phyloP scores from a whole-genome alignment of 371 early-diverging fungal species.

The Dichotomocladium elegans region DNA sequence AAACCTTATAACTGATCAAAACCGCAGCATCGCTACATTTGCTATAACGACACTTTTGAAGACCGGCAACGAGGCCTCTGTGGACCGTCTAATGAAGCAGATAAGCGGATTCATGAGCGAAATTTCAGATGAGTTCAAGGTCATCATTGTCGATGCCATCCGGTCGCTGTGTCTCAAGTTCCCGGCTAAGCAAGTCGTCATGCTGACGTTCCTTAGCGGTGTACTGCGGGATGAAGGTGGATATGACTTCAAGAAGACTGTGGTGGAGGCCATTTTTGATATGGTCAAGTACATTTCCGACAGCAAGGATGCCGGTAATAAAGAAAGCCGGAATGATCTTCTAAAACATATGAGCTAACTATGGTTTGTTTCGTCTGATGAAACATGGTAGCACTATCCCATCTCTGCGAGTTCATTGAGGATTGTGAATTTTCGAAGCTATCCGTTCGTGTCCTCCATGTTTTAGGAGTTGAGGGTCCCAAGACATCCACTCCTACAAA shows the following conservation, averaged over 20 bases:
- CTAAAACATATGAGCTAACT: neutral
- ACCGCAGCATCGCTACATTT: conserved; percentile 97
- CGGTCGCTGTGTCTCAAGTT: conserved; percentile 94
- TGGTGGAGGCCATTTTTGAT: conserved; percentile 96
- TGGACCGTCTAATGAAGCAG: conserved; percentile 97
- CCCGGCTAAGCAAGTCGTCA: conserved; percentile 90
- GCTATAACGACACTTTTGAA: conserved; percentile 98
- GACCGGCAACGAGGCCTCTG: conserved; percentile 97
- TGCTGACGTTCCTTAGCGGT: conserved; percentile 89
- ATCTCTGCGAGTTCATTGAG: conserved; percentile 98
- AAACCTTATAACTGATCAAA: conserved; percentile 91
- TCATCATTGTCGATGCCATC: conserved; percentile 96
- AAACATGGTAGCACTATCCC: conserved; percentile 77
- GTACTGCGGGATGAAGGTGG: conserved; percentile 97
- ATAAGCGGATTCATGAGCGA: conserved; percentile 95
- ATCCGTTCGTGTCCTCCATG: conserved; percentile 91
- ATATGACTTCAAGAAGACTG: conserved; percentile 92
- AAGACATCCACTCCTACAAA: conserved; percentile 86
- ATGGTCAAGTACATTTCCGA: conserved; percentile 91
- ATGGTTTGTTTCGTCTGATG: no score
- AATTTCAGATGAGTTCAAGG: conserved; percentile 97
- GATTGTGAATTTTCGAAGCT: conserved; percentile 98
- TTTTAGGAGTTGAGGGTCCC: conserved; percentile 95
- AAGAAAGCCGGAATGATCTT: neutral
- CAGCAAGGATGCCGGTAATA: conserved; percentile 81